phyloP scores from a whole-genome alignment of 768 basidiomycete genomes.

The Mycena pura region DNA sequence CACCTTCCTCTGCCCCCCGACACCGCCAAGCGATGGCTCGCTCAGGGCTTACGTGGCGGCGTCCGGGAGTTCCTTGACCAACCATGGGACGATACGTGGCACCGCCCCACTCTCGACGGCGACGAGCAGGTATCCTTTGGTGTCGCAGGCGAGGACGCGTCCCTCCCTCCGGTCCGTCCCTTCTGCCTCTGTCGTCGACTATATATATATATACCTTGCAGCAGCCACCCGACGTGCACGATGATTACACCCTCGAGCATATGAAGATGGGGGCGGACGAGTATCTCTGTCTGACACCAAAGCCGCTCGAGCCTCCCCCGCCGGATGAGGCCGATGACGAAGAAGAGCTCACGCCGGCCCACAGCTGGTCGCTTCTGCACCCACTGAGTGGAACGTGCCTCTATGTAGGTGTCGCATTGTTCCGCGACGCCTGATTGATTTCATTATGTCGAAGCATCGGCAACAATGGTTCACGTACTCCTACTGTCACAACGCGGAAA shows the following conservation, averaged over 20 bases:
- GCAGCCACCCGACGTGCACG: conserved; percentile 29
- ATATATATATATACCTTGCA: conserved; percentile 23
- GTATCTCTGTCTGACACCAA: conserved; percentile 83
- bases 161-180: conserved; percentile 27
- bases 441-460: conserved; percentile 62
- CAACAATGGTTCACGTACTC: conserved; percentile 98
- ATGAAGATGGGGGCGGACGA: conserved; percentile 78
- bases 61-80: conserved; percentile 79
- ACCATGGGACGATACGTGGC: conserved; percentile 54
- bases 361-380: conserved; percentile 84
- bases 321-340: conserved; percentile 61
- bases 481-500: conserved; percentile 93
- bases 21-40: conserved; percentile 79
- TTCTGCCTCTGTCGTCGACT: conserved; percentile 28
- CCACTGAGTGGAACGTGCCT: conserved; percentile 82
- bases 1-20: conserved; percentile 74
- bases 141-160: conserved; percentile 42
- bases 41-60: conserved; percentile 74
- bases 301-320: conserved; percentile 54
- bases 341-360: conserved; percentile 68
- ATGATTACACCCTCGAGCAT: conserved; percentile 65
- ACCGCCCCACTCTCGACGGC: conserved; percentile 48
- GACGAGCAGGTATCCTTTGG: conserved; percentile 43
- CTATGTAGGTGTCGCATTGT: conserved; percentile 67
- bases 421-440: conserved; percentile 33